Percentiles rank a stretch among this genome's conserved stretches.
phyloP scores from a whole-genome alignment of 495 filamentous ascomycete genomes.

The Hyaloscypha hepaticicola region DNA sequence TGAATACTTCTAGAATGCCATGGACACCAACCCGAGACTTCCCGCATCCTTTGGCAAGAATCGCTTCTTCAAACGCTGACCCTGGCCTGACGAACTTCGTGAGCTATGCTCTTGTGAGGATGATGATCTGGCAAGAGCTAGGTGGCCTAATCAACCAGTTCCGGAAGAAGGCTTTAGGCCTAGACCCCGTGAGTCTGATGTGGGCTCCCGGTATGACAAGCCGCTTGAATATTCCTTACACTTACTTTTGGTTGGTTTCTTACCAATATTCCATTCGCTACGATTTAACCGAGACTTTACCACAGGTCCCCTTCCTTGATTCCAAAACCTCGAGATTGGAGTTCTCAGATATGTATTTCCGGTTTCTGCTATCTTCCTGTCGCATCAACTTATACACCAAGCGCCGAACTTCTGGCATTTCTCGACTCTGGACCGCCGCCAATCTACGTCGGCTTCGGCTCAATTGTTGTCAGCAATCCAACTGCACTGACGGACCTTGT shows the following conservation, averaged over 20 bases:
- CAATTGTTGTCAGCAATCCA: conserved; percentile 64
- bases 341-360: no score
- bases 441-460: no score
- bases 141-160: conserved; percentile 73
- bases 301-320: no score
- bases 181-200: conserved; percentile 62
- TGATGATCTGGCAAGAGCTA: conserved; percentile 76
- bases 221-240: conserved; percentile 62
- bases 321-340: no score
- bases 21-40: conserved; percentile 48
- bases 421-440: no score
- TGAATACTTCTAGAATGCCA: conserved; percentile 48
- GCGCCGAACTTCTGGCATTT: no score
- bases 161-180: conserved; percentile 56
- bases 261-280: no score
- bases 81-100: conserved; percentile 61
- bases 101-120: conserved; percentile 68
- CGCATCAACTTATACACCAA: no score
- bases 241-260: conserved; percentile 61
- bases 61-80: conserved; percentile 48
- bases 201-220: conserved; percentile 61
- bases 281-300: no score
- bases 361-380: no score
- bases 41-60: conserved; percentile 53
- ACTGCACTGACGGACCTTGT: conserved; percentile 58